Evolutionary conservation across 2,329 filamentous ascomycete species (phyloP), one percentile per base, ranked within the genome.

Genomic region (Pezicula radicicola): DNA sequence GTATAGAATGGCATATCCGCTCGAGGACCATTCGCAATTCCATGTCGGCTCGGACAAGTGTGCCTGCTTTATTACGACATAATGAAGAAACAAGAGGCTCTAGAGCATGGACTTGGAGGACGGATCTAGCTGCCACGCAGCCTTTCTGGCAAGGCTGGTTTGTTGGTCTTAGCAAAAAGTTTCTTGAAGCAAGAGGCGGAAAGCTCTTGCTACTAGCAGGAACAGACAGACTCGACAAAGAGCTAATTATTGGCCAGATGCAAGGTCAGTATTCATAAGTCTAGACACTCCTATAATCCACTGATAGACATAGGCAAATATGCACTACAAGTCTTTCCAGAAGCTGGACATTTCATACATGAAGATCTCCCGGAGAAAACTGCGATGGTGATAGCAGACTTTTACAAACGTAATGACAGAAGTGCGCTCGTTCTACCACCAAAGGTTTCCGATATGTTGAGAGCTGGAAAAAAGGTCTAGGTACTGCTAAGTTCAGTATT

Each of bases 121-220:
- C 94, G 3, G 85, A 97, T 65, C 77, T 97, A 25, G 83, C 79
- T 0, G 83, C 83, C 36, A 97, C 94, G 8, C 88, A 95, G 64
- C 84, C 88, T 1, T 97, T 92, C 69, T 99, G 93, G 93, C 87
- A 94, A 68, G 88, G 84, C 58, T 99, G 93, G 93, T 97, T 97
- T 65, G 78, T 83, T 10, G 91, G 91, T 0, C 77, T 97, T 62
- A 96, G 90, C 68, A 83, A 82, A 62, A 96, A 96, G 71, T 99
- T 97, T 66, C 76, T 97, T 41, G 79, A 78, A 48, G 89, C 88
- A 0, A 84, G 80, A 56, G 92, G 90, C 27, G 92, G 91, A 8
- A 97, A 97, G 69, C 70, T 96, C 55, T 73, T 97, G 47, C 72
- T 97, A 48, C 78, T 97, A 30, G 93, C 92, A 3, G 92, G 92